Evolutionary conservation across 208 protist genomes (phyloP).

Genomic region (Leishmania guyanensis): DNA sequence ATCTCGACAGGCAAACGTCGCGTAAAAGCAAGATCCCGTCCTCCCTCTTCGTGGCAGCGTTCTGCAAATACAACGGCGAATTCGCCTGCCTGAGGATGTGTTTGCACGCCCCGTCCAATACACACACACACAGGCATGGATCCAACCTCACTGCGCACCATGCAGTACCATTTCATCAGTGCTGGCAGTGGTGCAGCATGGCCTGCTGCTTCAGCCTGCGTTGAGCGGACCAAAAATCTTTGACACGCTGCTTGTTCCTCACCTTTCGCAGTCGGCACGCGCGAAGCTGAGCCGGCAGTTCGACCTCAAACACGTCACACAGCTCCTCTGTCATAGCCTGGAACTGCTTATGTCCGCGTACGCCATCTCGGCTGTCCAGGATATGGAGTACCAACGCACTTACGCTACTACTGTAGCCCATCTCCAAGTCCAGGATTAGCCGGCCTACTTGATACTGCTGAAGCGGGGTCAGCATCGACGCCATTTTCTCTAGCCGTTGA

Average conservation of each 20-base stretch:
- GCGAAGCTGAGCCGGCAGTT: slow-evolving; percentile 56
- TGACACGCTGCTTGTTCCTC: slow-evolving; percentile 41
- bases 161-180: neutral
- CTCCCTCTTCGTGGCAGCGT: neutral
- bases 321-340: slow-evolving; percentile 59
- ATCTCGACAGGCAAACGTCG: neutral
- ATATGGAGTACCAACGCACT: slow-evolving; percentile 64
- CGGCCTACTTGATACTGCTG: slow-evolving; percentile 63
- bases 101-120: neutral
- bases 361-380: slow-evolving; percentile 72
- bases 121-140: neutral
- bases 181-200: slow-evolving; percentile 1
- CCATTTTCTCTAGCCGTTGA: slow-evolving; percentile 54
- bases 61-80: neutral
- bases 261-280: slow-evolving; percentile 51
- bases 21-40: neutral
- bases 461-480: slow-evolving; percentile 40
- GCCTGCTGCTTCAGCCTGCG: slow-evolving; percentile 7
- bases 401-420: slow-evolving; percentile 77
- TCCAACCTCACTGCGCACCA: neutral
- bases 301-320: slow-evolving; percentile 83
- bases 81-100: neutral
- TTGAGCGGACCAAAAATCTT: slow-evolving; percentile 34
- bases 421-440: slow-evolving; percentile 72
- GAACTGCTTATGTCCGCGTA: slow-evolving; percentile 39